Percentiles rank a stretch among this genome's conserved stretches.
Evolutionary conservation across 768 basidiomycete genomes (phyloP).

Genomic region (Boletus tomentosulus): DNA sequence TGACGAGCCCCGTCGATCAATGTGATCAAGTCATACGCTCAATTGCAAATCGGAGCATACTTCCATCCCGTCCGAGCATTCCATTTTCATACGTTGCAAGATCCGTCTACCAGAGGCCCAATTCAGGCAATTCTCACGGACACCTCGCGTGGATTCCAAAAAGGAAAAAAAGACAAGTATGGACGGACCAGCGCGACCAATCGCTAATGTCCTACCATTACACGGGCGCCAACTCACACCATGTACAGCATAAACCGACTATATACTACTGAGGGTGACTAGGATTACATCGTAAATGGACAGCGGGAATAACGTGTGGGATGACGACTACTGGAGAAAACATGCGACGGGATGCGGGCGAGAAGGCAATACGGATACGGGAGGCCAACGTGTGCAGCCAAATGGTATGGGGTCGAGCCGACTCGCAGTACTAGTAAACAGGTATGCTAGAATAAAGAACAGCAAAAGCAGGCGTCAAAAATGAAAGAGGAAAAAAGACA

Average conservation of each 20-base stretch:
- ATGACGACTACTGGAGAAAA: constrained; percentile 12
- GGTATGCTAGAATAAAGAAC: constrained; percentile 14
- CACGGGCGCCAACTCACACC: neutral
- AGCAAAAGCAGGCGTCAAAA: constrained; percentile 11
- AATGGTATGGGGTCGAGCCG: constrained; percentile 11
- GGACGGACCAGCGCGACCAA: no score
- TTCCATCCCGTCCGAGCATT: no score
- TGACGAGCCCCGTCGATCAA: no score
- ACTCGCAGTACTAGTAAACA: constrained; percentile 2
- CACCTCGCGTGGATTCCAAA: no score
- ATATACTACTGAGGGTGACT: constrained; percentile 30
- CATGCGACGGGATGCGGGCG: constrained; percentile 22
- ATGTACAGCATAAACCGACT: constrained; percentile 9
- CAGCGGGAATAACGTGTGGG: constrained; percentile 23
- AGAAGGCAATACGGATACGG: neutral
- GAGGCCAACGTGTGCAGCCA: constrained; percentile 13
- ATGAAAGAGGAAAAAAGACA: constrained; percentile 3
- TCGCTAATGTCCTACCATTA: no score
- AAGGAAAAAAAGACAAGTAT: no score
- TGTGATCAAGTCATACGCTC: no score
- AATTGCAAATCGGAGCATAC: neutral
- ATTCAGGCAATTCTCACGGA: no score
- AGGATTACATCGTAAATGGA: constrained; percentile 33
- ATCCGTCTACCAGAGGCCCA: neutral
- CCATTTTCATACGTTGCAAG: no score